phyloP scores from a whole-genome alignment of 352 stramenopile species.

The Pythium pyrilobum region DNA sequence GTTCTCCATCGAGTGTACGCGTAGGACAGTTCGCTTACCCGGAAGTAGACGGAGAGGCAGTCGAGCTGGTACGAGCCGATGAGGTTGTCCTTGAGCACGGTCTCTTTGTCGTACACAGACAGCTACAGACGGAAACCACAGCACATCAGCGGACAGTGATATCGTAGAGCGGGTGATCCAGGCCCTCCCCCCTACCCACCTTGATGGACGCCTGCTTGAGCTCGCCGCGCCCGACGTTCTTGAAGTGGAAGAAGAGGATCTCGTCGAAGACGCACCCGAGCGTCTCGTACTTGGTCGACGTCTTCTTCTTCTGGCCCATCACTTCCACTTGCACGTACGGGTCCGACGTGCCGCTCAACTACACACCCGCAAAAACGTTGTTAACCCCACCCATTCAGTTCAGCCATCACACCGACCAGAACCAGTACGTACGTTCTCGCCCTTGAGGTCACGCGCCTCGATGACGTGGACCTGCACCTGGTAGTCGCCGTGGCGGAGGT shows the following conservation, averaged over 20 bases:
- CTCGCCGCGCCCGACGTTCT: constrained; percentile 71
- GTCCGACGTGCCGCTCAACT: constrained; percentile 85
- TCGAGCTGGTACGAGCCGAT: constrained; percentile 87
- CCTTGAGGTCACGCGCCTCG: constrained; percentile 71
- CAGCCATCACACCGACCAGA: background rate
- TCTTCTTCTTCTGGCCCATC: constrained; percentile 64
- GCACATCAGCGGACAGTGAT: no score
- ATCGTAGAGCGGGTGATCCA: no score
- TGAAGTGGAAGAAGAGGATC: constrained; percentile 87
- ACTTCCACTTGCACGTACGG: constrained; percentile 84
- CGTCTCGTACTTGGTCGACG: constrained; percentile 73
- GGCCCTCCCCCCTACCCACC: constrained; percentile 18
- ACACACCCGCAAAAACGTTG: background rate
- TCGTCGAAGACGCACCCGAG: constrained; percentile 90
- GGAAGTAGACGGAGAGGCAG: constrained; percentile 63
- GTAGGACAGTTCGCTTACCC: constrained; percentile 36
- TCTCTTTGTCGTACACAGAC: constrained; percentile 68
- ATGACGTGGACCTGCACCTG: constrained; percentile 55
- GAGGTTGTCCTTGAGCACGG: constrained; percentile 65
- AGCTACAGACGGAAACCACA: constrained; percentile 27
- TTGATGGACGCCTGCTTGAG: constrained; percentile 66
- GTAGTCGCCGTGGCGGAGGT: constrained; percentile 73
- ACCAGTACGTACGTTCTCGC: constrained; percentile 54
- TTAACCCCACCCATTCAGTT: background rate
- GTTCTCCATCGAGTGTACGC: no score